Base-by-base conservation (phyloP, 179 eudicot species). In the Pouteria campechiana region DNA sequence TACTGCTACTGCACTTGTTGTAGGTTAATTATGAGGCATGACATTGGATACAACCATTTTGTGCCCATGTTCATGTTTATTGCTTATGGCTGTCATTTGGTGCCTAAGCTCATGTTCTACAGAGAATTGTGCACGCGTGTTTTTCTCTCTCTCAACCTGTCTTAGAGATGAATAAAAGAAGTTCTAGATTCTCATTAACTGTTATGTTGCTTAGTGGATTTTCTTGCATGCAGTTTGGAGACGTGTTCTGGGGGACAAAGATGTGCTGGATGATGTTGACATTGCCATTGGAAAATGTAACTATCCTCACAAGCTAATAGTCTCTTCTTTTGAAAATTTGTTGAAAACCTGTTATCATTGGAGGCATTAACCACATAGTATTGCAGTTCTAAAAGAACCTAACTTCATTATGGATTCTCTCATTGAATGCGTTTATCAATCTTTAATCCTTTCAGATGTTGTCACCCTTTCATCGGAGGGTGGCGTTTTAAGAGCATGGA, bases 261-360 rank as follows among this genome's bases (percentile, higher is more conserved):
- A 93, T 36, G 64, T 58, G 17, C 57, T 92, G 32, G 96, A 92
- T 55, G 72, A 67, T 60, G 55, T 88, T 34, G 83, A 75, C 54
- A 57, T 88, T 14, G 80, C 93, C 6, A 83, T 93, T 43, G 96
- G 96, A 14, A 93, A 93, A 68, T 88, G 99, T 93, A 72, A 77
- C 60, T 55, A 12, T 25, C 8, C 32, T n/a, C 7, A 44, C 30
- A 5, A n/a, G 19, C 19, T 13, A 17, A 4, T 16, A 18, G 16
- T 42, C 3, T 17, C 39, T 10, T 46, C 9, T 19, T n/a, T 18
- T 12, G 3, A 2, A 0, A 11, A 17, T 37, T 28, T 49, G 0
- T 16, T 35, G 7, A 11, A 48, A 37, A 17, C 25, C 19, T 49
- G 17, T 17, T 20, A 20, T 14, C 32, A 24, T 2, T 3, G 17